Evolutionary conservation across 139 green algal genomes (phyloP).

Genomic region (Coelastrella sp.): DNA sequence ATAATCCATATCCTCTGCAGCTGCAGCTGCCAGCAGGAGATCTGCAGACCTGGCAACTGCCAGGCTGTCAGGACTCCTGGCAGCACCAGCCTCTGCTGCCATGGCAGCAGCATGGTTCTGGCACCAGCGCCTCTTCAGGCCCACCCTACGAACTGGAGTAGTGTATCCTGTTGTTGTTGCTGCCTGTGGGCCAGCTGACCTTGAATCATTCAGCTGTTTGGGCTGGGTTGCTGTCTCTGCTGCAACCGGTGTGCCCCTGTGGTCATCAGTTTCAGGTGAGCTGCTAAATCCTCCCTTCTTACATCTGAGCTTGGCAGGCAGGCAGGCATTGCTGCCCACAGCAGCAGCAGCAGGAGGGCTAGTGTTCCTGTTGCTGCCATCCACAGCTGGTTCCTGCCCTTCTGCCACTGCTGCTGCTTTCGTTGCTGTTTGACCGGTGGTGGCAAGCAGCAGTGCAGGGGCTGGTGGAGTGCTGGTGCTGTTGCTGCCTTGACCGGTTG

Average conservation of each 20-base stretch:
- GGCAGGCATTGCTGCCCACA: neutral
- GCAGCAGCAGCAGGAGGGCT: neutral
- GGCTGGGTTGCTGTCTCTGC: neutral
- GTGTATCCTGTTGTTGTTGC: neutral
- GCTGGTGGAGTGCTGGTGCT: slow-evolving; percentile 1
- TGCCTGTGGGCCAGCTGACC: neutral
- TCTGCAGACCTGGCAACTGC: slow-evolving; percentile 18
- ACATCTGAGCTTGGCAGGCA: slow-evolving; percentile 29
- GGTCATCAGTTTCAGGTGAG: neutral
- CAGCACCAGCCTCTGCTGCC: neutral
- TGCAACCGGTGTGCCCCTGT: neutral
- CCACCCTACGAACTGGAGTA: neutral
- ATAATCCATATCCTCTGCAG: neutral
- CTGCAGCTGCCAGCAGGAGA: slow-evolving; percentile 24
- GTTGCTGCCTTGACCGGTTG: neutral
- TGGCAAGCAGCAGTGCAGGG: neutral
- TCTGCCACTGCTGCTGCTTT: too few species aligned
- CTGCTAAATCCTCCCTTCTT: slow-evolving; percentile 8
- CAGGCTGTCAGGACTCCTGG: slow-evolving; percentile 17
- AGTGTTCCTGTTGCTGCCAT: neutral
- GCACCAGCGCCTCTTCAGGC: slow-evolving; percentile 10
- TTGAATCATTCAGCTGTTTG: neutral
- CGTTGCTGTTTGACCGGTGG: neutral
- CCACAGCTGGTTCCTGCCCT: neutral
- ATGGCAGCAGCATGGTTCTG: slow-evolving; percentile 33